Conservation (phyloP, 306 rosid species). For the Malus orientalis region DNA sequence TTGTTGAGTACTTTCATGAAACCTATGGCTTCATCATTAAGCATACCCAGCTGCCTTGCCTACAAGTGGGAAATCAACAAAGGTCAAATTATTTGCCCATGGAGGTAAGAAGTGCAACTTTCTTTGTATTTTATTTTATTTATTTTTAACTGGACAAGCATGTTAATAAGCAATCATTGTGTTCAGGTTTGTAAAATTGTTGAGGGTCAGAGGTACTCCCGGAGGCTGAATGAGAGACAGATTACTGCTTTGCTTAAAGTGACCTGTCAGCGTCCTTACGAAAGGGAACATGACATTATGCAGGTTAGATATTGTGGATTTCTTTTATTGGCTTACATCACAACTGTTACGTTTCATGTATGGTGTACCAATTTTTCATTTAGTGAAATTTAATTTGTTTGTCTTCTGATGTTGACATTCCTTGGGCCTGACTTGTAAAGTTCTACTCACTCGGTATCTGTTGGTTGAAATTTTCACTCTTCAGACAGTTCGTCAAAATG, state of each 20-base stretch:
- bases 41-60: constrained; percentile 91
- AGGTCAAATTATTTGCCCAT: constrained; percentile 92
- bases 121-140: background rate
- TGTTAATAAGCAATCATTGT: constrained; percentile 10
- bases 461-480: constrained; percentile 1
- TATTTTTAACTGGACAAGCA: background rate
- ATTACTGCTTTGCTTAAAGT: constrained; percentile 83
- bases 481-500: constrained; percentile 82
- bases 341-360: background rate
- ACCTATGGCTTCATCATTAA: constrained; percentile 75
- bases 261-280: constrained; percentile 88
- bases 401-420: background rate
- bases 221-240: constrained; percentile 75
- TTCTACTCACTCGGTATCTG: background rate
- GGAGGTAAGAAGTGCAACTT: constrained; percentile 51
- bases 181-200: constrained; percentile 92
- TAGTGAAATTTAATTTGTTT: background rate
- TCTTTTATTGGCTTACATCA: background rate
- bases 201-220: constrained; percentile 88
- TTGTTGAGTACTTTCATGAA: constrained; percentile 81
- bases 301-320: constrained; percentile 41
- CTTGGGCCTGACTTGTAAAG: background rate
- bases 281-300: constrained; percentile 72
- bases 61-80: constrained; percentile 89
- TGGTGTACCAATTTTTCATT: background rate